Percentiles rank a stretch among this genome's conserved stretches.
Evolutionary conservation across 1,284 basidiomycete genomes (phyloP).

Genomic region (Rhodofomes roseus): DNA sequence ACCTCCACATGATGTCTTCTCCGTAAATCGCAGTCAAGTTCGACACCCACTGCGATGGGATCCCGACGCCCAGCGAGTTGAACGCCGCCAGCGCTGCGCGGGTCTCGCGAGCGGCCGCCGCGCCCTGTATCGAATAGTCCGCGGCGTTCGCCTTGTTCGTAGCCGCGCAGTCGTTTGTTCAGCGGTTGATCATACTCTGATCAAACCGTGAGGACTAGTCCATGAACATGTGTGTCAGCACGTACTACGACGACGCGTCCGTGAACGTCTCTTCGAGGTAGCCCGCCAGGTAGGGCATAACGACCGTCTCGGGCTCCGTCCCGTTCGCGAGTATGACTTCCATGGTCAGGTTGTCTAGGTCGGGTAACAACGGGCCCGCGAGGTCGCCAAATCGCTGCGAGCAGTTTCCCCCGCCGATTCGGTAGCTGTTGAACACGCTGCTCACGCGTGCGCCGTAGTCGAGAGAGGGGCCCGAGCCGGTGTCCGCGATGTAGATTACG

Average conservation of each 20-base stretch:
- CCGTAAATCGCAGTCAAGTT: constrained; percentile 42
- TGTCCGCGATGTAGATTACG: constrained; percentile 51
- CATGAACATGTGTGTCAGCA: constrained; percentile 1
- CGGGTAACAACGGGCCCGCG: constrained; percentile 49
- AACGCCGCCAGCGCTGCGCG: constrained; percentile 32
- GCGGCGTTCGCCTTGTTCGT: constrained; percentile 52
- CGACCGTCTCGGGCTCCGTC: constrained; percentile 44
- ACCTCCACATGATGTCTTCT: constrained; percentile 55
- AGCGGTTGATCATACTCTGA: constrained; percentile 33
- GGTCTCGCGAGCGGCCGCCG: constrained; percentile 18
- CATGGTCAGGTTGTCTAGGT: constrained; percentile 40
- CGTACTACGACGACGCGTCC: constrained; percentile 50
- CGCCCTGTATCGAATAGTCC: constrained; percentile 34
- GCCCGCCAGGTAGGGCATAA: constrained; percentile 48
- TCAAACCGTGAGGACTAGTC: no score
- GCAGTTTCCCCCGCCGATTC: constrained; percentile 42
- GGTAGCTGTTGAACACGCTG: constrained; percentile 58
- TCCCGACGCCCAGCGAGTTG: constrained; percentile 33
- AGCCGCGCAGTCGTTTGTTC: constrained; percentile 57
- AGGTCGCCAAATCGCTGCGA: constrained; percentile 61
- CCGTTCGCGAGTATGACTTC: constrained; percentile 42
- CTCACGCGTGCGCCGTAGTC: constrained; percentile 63
- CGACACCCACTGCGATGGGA: constrained; percentile 49
- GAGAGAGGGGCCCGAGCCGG: constrained; percentile 58
- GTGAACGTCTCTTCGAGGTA: constrained; percentile 48